Evolutionary conservation across 179 eudicot species (phyloP), one percentile per base, ranked within the genome.

Genomic region (Beta corolliflora): DNA sequence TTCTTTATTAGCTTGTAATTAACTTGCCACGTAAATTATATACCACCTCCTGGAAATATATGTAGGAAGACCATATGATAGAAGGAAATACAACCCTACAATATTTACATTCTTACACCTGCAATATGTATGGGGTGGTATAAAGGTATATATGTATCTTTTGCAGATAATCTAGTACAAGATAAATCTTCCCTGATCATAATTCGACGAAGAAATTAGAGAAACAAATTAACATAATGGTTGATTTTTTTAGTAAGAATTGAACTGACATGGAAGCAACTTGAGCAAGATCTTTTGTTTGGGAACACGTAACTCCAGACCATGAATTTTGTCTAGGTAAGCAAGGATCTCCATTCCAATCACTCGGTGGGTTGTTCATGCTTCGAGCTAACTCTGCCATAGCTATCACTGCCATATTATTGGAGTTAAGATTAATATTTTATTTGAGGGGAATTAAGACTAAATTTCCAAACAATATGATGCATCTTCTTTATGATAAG

Each of bases 291-390:
- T 76, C 77, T 19, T 85, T 85, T 29, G 77, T 10, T 12, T 70
- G 77, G 25, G 90, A 81, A 71, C 99, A 96, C 9, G 79, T n/a
- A 64, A 94, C 85, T 76, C 98, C 98, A 0, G 90, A 86, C 99
- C 99, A 96, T 48, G 91, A 82, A 54, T 89, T 81, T 75, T 78
- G 76, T 79, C 41, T 79, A 8, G 99, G 99, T 67, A 96, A 79
- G 85, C 99, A 96, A 73, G 99, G 99, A 91, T 96, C 99, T 52
- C 94, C 99, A 5, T 44, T 53, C 99, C 99, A 96, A 88, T 94
- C 98, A 0, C 76, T 25, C 46, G 98, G 97, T 50, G 81, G 84
- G 74, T 91, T 91, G 13, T 63, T 81, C 48, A 94, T 81, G 83
- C 85, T 87, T 84, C 82, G 89, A 21, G 60, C 79, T 73, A 96